phyloP scores from a whole-genome alignment of 2,329 filamentous ascomycete genomes.

The Magnaporthiopsis poae region DNA sequence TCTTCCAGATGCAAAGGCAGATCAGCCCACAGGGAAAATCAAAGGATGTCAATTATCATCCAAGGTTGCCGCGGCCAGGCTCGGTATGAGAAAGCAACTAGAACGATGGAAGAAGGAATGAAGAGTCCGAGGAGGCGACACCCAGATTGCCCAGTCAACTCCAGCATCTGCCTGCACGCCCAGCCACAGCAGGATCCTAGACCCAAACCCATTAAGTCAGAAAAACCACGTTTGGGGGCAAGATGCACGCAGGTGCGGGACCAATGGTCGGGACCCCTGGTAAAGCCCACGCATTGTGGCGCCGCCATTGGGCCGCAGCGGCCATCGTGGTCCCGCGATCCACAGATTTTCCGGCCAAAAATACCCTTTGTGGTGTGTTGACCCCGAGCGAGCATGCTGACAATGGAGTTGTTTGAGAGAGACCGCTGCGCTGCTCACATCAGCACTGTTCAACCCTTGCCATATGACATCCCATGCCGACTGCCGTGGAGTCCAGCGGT shows the following conservation, averaged over 20 bases:
- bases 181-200: neutral
- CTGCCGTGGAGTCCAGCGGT: too few relatives aligned
- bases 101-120: neutral
- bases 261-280: neutral
- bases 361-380: neutral
- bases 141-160: too few relatives aligned
- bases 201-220: neutral
- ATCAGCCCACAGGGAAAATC: neutral
- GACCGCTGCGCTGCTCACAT: neutral
- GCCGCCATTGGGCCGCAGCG: neutral
- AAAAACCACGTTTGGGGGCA: neutral
- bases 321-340: neutral
- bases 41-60: neutral
- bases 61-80: neutral
- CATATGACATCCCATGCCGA: too few relatives aligned
- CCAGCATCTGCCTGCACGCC: neutral
- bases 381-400: neutral
- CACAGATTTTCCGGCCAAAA: neutral
- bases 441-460: too few relatives aligned
- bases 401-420: neutral
- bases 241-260: neutral
- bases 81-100: neutral
- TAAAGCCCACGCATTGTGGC: neutral
- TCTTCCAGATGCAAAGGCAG: neutral
- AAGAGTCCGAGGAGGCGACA: neutral